Evolutionary conservation across 345 rosid genomes (phyloP).

Genomic region (Camelina laxa): DNA sequence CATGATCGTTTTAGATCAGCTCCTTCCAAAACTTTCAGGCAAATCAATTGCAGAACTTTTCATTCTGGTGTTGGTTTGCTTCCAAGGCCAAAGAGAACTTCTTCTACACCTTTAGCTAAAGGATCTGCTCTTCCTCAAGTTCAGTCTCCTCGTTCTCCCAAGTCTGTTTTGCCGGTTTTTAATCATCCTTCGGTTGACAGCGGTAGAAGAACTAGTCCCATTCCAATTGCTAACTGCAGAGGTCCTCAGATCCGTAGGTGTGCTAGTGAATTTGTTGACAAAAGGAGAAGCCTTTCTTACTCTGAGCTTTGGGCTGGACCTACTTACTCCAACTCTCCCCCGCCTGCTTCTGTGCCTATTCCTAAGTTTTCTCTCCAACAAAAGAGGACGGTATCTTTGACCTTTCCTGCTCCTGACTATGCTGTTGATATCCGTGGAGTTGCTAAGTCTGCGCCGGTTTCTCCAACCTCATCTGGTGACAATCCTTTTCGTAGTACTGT

Average conservation of each 20-base stretch:
- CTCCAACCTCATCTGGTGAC: constrained; percentile 62
- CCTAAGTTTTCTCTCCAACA: constrained; percentile 80
- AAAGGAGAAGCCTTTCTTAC: constrained; percentile 50
- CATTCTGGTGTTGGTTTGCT: constrained; percentile 77
- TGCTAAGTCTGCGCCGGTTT: constrained; percentile 86
- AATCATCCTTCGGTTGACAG: constrained; percentile 27
- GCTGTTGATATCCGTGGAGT: constrained; percentile 49
- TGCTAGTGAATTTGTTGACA: constrained; percentile 38
- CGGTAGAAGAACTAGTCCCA: constrained; percentile 56
- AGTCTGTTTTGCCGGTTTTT: constrained; percentile 31
- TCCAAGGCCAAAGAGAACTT: constrained; percentile 59
- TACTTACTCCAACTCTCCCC: constrained; percentile 94
- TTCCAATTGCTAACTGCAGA: constrained; percentile 51
- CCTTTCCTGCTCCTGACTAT: constrained; percentile 51
- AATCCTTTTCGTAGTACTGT: constrained; percentile 62
- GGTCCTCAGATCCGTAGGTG: constrained; percentile 40
- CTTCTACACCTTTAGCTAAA: constrained; percentile 46
- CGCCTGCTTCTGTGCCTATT: constrained; percentile 89
- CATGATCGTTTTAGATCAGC: constrained; percentile 55
- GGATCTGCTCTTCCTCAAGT: constrained; percentile 27
- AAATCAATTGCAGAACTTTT: constrained; percentile 74
- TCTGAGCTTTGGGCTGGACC: constrained; percentile 99
- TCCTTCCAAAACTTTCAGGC: constrained; percentile 62
- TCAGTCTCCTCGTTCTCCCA: constrained; percentile 39
- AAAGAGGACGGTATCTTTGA: constrained; percentile 68